Percentiles rank a stretch among this genome's conserved stretches.
Conservation (phyloP, 169 alveolate species). For the Neospora caninum region DNA sequence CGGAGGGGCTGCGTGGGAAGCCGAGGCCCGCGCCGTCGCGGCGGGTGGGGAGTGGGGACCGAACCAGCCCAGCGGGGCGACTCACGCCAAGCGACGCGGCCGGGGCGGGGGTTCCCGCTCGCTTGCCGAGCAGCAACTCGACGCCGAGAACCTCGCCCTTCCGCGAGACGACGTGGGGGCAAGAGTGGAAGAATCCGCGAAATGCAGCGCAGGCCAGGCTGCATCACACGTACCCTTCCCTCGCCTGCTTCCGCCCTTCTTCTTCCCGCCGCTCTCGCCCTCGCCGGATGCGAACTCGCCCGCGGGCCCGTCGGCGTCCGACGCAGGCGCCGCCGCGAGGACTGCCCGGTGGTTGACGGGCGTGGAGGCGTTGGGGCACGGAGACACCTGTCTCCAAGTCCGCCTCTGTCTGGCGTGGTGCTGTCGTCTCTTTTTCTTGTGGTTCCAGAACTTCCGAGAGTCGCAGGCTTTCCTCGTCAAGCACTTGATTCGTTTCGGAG, state of each 20-base stretch:
- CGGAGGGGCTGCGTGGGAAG: slow-evolving; percentile 26
- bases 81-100: too few relatives aligned
- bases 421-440: slow-evolving; percentile 24
- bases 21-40: slow-evolving; percentile 18
- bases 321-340: background rate
- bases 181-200: too few relatives aligned
- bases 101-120: too few relatives aligned
- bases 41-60: background rate
- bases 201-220: too few relatives aligned
- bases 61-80: background rate
- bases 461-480: slow-evolving; percentile 29
- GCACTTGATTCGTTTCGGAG: slow-evolving; percentile 23
- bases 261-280: background rate
- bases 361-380: slow-evolving; percentile 13
- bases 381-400: background rate
- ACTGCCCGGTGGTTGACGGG: slow-evolving; percentile 1
- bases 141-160: too few relatives aligned
- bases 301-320: background rate
- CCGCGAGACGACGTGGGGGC: too few relatives aligned
- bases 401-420: slow-evolving; percentile 37
- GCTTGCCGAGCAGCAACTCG: too few relatives aligned
- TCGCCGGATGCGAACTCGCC: background rate
- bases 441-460: slow-evolving; percentile 25
- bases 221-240: too few relatives aligned
- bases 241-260: too few relatives aligned